Percentiles rank a stretch among this genome's conserved stretches.
Conservation (phyloP, 768 basidiomycete species). For the Kwoniella europaea region DNA sequence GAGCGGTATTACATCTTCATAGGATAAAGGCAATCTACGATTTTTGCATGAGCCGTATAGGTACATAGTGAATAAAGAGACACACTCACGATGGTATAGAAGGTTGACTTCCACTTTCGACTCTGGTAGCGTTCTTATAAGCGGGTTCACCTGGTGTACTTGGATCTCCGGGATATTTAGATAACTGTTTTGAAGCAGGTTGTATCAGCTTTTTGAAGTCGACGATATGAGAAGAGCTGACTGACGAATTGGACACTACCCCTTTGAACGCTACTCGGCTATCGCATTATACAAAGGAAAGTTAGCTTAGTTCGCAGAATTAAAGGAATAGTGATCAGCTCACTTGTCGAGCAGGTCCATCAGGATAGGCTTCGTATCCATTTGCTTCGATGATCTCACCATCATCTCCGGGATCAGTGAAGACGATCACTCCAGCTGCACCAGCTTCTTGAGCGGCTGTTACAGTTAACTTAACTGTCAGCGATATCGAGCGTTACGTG, state of each 20-base stretch:
- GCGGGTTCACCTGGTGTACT: slow-evolving; percentile 87
- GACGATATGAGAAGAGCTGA: background rate
- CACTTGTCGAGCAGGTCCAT: slow-evolving; percentile 80
- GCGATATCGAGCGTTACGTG: background rate
- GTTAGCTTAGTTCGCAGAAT: background rate
- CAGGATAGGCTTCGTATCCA: slow-evolving; percentile 76
- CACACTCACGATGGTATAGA: slow-evolving; percentile 49
- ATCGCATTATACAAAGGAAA: background rate
- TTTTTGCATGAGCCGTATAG: slow-evolving; percentile 61
- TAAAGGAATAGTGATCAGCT: slow-evolving; percentile 63
- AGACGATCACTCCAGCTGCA: slow-evolving; percentile 73
- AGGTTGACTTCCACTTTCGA: slow-evolving; percentile 59
- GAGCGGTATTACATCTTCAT: slow-evolving; percentile 76
- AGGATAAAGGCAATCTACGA: slow-evolving; percentile 81
- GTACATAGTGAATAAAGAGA: slow-evolving; percentile 60
- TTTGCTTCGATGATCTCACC: slow-evolving; percentile 76
- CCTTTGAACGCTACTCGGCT: slow-evolving; percentile 67
- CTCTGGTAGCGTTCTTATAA: slow-evolving; percentile 77
- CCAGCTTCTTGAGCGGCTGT: slow-evolving; percentile 77
- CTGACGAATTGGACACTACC: slow-evolving; percentile 76
- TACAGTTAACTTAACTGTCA: background rate
- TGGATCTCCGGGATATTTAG: slow-evolving; percentile 62
- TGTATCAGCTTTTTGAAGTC: background rate
- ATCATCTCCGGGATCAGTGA: slow-evolving; percentile 84
- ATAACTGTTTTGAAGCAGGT: slow-evolving; percentile 52